Base-by-base conservation (phyloP, 176 grass and related monocot species). In the Saccharum spontaneum region DNA sequence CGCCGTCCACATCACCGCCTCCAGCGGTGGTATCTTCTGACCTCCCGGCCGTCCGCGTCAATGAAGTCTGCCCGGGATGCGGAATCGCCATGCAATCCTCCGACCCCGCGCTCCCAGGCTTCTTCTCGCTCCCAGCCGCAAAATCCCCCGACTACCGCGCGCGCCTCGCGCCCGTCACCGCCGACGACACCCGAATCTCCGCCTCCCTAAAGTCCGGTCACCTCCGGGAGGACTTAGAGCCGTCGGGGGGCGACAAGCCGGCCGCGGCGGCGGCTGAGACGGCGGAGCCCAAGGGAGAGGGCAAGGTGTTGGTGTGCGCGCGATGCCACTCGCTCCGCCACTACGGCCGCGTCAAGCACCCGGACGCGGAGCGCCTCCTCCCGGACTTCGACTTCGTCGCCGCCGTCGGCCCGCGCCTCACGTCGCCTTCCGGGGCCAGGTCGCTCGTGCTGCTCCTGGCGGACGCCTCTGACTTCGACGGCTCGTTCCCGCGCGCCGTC, bases 251-350 rank as follows among this genome's bases (percentile, higher is more conserved):
- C 15, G 67, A 3, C 50, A 16, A 71, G 23, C 5, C 18, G 23
- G 23, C 5, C 22, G 79, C 31, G 57, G 30, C 1, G 68, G 75
- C 10, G 20, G n/a, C 48, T 10, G 79, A 16, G 23, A 20, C 1
- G 12, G 28, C 36, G 1, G 89, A 82, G 28, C 10, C 7, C 18
- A 80, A 71, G 71, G 64, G 45, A 40, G 83, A 84, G 31, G 67
- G 26, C 55, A 90, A 90, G 75, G 83, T 82, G 0, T 7, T 98
- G 55, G 88, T 98, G 31, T 94, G 93, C 75, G 89, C 88, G 30
- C 91, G 93, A 8, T 98, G 97, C 77, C 88, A 98, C 84, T 94
- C 93, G 23, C 81, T 98, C 7, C 90, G 91, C n/a, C 93, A 95
- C 75, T 98, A 94, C 67, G 91, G 88, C 71, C 81, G 67, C 31